Evolutionary conservation across 2,329 filamentous ascomycete species (phyloP), one percentile per base, ranked within the genome.

Genomic region (Ilyonectria sp.): DNA sequence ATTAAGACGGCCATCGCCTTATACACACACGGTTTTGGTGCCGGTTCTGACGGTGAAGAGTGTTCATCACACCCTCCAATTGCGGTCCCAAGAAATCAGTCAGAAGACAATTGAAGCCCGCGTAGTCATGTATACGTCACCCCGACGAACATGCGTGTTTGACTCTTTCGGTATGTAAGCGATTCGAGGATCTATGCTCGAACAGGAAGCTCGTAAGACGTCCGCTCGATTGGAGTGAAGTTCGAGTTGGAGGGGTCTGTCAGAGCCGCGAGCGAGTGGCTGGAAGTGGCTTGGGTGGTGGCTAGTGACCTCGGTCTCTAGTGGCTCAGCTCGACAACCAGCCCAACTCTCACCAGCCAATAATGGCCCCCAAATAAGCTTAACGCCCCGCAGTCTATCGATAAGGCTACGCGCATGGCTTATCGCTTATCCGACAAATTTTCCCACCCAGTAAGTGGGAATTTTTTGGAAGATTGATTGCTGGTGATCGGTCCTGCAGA

Each of bases 401-500:
- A 73, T 74, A 77, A 73, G 55, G 9, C 57, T 26, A 3, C 4
- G 47, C 31, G 49, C 10, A n/a, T 44, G n/a, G 40, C 52, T 63
- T 63, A 62, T 53, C 50, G 13, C 66, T 69, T 67, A 71, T 69
- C 63, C 69, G 65, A 73, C 49, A 75, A 75, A 73, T 74, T 75
- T 75, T 75, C 64, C 64, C 61, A 56, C 37, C 31, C 23, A 47
- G 43, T 40, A 40, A 21, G 58, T 56, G 50, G 67, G 69, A 77
- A 78, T 68, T 74, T 77, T 76, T 76, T 70, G 69, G 64, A 65
- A 47, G 33, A 58, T 60, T 63, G 46, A 50, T 65, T 74, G 68
- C 65, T 69, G 62, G 63, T 69, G 65, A 72, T 69, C 31, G 70
- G 69, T 71, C 57, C 64, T 74, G 64, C 60, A 67, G 56, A 69